Evolutionary conservation across 2,329 filamentous ascomycete genomes (phyloP), one percentile per base, ranked within the genome.

Genomic region (Aspergillus ochraceoroseus): DNA sequence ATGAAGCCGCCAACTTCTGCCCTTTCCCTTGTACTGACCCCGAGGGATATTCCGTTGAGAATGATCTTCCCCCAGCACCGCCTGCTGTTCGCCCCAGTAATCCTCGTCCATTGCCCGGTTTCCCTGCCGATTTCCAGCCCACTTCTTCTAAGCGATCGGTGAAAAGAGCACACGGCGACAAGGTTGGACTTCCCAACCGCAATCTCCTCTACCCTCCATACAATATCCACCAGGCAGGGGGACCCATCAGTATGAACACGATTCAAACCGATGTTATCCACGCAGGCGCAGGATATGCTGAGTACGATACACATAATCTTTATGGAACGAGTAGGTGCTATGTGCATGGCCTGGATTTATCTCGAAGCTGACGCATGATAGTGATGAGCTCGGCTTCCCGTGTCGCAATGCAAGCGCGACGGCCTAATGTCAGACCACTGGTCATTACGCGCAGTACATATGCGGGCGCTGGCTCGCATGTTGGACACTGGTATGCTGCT

Each of bases 361-460:
- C 7, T 6, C 18, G 23, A 22, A 6, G 31, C 41, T 48, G 27
- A 49, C 32, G n/a, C 6, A 3, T 4, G 11, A n/a, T 25, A 63
- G 59, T 86, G 79, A 89, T 88, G 84, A 83, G 80, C 1, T 64
- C 71, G 12, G 68, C 76, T 3, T 84, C 82, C 0, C 74, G 77
- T 37, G 62, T 73, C 8, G 80, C 85, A 1, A 85, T 89, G 83
- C 61, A 79, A 5, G 63, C 68, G 8, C 76, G 84, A 6, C 76
- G 83, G 0, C 83, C 85, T 0, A 59, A 62, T 1, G 64, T 79
- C 4, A 76, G 85, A 0, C 83, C 85, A 1, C 59, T 89, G 43
- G 70, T 89, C 32, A 85, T 90, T 50, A 87, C 84, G 0, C 79
- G 85, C 15, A 83, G 79, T 13, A 89, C 84, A 0, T 89, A 85